phyloP scores from a whole-genome alignment of 306 rosid species.

The Vicia villosa region DNA sequence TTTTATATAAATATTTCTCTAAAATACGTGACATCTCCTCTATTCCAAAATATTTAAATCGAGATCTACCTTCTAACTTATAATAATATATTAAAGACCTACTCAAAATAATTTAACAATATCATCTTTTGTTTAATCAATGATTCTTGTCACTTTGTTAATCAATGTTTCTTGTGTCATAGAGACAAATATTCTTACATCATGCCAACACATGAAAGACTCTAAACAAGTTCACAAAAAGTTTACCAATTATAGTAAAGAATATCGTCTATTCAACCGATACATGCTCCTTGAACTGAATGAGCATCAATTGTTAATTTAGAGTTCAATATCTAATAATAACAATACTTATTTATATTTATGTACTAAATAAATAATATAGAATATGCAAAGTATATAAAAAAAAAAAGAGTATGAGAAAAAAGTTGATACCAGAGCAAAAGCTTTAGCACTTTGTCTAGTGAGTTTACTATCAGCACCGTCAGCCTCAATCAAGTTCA shows the following conservation, averaged over 20 bases:
- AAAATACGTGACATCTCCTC: no score
- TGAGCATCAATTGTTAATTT: no score
- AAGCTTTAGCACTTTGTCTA: conserved; percentile 55
- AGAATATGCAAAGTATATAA: background rate
- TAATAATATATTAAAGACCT: background rate
- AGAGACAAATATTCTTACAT: background rate
- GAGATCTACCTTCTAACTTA: background rate
- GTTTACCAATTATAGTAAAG: background rate
- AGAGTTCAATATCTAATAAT: no score
- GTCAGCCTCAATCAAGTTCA: conserved; percentile 47
- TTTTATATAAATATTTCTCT: no score
- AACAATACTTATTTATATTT: no score
- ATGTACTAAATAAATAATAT: no score
- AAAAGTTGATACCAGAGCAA: conserved; percentile 45
- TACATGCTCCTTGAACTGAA: no score
- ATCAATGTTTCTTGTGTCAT: background rate
- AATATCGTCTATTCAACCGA: no score
- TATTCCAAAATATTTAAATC: background rate
- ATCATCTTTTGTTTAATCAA: background rate
- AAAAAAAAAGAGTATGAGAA: background rate
- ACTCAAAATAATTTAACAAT: background rate
- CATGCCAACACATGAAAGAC: background rate
- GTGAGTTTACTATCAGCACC: conserved; percentile 44
- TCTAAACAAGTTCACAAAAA: background rate
- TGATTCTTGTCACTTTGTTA: no score